Evolutionary conservation across 805 yeast species (phyloP).

Genomic region (Saccharomycopsis lassenensis): DNA sequence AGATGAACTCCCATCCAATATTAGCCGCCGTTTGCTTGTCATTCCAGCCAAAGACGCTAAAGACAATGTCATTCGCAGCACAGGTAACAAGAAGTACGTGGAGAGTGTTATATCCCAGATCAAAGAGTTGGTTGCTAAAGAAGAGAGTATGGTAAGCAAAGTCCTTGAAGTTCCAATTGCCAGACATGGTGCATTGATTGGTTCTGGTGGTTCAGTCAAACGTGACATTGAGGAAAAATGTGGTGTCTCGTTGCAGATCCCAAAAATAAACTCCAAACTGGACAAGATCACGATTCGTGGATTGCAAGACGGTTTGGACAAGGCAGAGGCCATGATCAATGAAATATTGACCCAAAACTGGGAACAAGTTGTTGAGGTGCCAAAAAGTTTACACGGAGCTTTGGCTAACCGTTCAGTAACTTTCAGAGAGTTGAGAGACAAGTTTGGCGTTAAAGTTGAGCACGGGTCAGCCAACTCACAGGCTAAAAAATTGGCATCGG

Average conservation of each 20-base stretch:
- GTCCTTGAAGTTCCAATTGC: constrained; percentile 53
- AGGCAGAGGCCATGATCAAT: constrained; percentile 49
- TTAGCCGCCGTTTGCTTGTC: constrained; percentile 46
- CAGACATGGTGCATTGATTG: constrained; percentile 68
- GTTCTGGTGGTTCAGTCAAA: constrained; percentile 70
- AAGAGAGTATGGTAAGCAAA: constrained; percentile 47
- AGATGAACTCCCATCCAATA: constrained; percentile 36
- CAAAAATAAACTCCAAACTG: constrained; percentile 41
- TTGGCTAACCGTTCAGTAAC: constrained; percentile 61
- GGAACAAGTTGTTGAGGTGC: constrained; percentile 43
- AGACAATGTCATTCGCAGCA: constrained; percentile 44
- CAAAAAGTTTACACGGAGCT: constrained; percentile 44
- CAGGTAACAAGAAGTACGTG: constrained; percentile 72
- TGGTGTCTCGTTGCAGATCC: constrained; percentile 54
- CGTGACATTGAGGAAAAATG: constrained; percentile 62
- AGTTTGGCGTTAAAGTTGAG: constrained; percentile 45
- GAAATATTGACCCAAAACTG: constrained; percentile 46
- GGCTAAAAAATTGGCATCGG: constrained; percentile 44
- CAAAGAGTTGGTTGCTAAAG: constrained; percentile 47
- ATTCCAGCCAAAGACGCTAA: constrained; percentile 62
- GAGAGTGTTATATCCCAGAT: constrained; percentile 53
- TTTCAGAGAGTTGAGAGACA: constrained; percentile 40
- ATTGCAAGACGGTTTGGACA: constrained; percentile 50
- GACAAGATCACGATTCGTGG: constrained; percentile 51
- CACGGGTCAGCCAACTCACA: constrained; percentile 41